These are phyloP conservation scores for Cryptosporidium andersoni DNA, from an alignment of 169 alveolate species.

Conservation along the genomic window DNA sequence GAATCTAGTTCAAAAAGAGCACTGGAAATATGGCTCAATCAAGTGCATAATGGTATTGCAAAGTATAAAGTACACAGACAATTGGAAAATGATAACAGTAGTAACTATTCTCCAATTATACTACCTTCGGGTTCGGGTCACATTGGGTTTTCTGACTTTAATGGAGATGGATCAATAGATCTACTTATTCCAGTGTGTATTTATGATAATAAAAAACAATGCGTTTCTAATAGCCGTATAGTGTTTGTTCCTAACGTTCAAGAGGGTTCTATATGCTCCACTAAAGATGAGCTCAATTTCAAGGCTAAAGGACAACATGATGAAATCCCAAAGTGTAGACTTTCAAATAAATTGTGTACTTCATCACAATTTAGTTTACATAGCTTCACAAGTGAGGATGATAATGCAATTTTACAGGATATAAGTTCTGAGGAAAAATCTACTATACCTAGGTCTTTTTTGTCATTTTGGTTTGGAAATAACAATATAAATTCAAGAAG, in stretches of 20 bases:
- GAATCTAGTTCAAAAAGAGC: slow-evolving; percentile 12
- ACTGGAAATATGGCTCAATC: slow-evolving; percentile 49
- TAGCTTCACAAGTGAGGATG: slow-evolving; percentile 56
- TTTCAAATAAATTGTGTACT: slow-evolving; percentile 79
- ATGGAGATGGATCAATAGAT: slow-evolving; percentile 85
- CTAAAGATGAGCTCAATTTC: slow-evolving; percentile 7
- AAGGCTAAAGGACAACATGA: background rate
- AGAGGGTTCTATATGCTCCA: slow-evolving; percentile 20
- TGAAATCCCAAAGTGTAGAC: slow-evolving; percentile 73
- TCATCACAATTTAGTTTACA: slow-evolving; percentile 77
- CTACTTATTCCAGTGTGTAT: slow-evolving; percentile 80
- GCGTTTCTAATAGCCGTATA: slow-evolving; percentile 64
- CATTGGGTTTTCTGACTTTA: slow-evolving; percentile 82
- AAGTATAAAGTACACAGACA: slow-evolving; percentile 7
- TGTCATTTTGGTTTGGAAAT: slow-evolving; percentile 6
- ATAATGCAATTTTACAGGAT: slow-evolving; percentile 30
- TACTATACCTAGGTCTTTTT: slow-evolving; percentile 17
- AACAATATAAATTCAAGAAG: background rate
- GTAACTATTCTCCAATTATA: slow-evolving; percentile 1
- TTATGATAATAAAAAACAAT: slow-evolving; percentile 1
- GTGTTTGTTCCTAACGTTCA: slow-evolving; percentile 61
- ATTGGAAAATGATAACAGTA: background rate
- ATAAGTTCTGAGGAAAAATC: background rate
- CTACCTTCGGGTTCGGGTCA: slow-evolving; percentile 68
- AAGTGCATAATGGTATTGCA: slow-evolving; percentile 12